phyloP scores from a whole-genome alignment of 2,329 filamentous ascomycete species.

The Chlorencoelia australis region DNA sequence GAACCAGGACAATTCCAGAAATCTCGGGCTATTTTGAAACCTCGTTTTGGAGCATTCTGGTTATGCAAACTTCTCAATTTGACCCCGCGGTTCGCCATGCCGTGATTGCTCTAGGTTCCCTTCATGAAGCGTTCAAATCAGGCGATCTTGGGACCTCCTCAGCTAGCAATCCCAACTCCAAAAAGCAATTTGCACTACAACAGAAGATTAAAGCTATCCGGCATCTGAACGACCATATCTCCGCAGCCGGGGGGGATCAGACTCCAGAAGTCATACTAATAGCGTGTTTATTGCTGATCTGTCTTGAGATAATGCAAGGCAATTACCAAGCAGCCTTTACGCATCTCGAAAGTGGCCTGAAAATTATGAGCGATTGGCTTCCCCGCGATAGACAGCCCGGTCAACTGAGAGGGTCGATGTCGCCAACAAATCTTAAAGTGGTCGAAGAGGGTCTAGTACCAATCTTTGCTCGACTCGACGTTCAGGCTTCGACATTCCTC shows the following conservation, averaged over 20 bases:
- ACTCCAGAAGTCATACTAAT: constrained; percentile 6
- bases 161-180: constrained; percentile 1
- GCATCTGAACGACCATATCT: constrained; percentile 34
- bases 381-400: no score
- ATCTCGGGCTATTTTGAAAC: constrained; percentile 17
- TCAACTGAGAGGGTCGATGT: no score
- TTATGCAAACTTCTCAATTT: constrained; percentile 15
- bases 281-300: constrained; percentile 14
- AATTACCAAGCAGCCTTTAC: constrained; percentile 11
- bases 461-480: constrained; percentile 1
- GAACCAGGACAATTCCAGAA: constrained; percentile 15
- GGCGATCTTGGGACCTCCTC: constrained; percentile 1
- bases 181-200: constrained; percentile 30
- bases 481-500: no score
- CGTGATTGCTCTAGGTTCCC: constrained; percentile 13
- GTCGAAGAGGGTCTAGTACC: constrained; percentile 2
- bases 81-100: constrained; percentile 19
- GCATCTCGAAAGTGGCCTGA: constrained; percentile 13
- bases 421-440: no score
- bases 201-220: constrained; percentile 15
- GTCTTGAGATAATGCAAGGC: constrained; percentile 15
- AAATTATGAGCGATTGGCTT: constrained; percentile 6
- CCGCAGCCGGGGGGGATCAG: constrained; percentile 5
- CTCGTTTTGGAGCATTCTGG: constrained; percentile 18
- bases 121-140: constrained; percentile 13